phyloP scores from a whole-genome alignment of 139 green algal species.

The Chlamydomonas incerta region DNA sequence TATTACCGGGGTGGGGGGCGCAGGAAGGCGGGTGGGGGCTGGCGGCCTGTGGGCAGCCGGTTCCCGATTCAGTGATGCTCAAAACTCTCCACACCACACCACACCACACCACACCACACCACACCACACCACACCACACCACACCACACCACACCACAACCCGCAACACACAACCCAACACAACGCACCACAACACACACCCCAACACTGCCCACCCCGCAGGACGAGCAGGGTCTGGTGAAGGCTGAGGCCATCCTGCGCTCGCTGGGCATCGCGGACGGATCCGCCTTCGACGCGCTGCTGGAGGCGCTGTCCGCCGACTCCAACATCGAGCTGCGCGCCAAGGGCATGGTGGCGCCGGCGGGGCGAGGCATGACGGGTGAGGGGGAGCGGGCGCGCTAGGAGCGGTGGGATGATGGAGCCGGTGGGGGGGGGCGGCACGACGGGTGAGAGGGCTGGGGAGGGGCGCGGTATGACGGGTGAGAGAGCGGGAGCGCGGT shows the following conservation, averaged over 20 bases:
- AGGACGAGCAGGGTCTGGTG: slow-evolving; percentile 64
- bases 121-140: too few relatives aligned
- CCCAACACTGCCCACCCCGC: background rate
- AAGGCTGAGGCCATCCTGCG: slow-evolving; percentile 67
- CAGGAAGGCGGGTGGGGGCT: too few relatives aligned
- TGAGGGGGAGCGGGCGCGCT: background rate
- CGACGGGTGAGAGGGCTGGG: background rate
- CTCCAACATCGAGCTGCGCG: slow-evolving; percentile 56
- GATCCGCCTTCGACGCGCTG: slow-evolving; percentile 72
- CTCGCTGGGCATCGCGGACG: slow-evolving; percentile 73
- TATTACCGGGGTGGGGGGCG: too few relatives aligned
- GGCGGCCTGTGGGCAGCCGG: too few relatives aligned
- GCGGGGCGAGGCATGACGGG: slow-evolving; percentile 2
- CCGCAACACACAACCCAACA: too few relatives aligned
- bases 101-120: too few relatives aligned
- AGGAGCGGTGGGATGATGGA: too few relatives aligned
- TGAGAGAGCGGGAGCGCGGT: background rate
- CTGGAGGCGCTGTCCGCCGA: slow-evolving; percentile 70
- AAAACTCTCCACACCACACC: too few relatives aligned
- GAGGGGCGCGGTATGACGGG: too few relatives aligned
- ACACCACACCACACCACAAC: too few relatives aligned
- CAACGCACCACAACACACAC: background rate
- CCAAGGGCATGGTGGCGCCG: slow-evolving; percentile 52
- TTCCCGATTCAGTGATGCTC: too few relatives aligned
- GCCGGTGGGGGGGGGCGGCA: background rate